Evolutionary conservation across 805 yeast genomes (phyloP).

Genomic region (Candida yuanshanica): DNA sequence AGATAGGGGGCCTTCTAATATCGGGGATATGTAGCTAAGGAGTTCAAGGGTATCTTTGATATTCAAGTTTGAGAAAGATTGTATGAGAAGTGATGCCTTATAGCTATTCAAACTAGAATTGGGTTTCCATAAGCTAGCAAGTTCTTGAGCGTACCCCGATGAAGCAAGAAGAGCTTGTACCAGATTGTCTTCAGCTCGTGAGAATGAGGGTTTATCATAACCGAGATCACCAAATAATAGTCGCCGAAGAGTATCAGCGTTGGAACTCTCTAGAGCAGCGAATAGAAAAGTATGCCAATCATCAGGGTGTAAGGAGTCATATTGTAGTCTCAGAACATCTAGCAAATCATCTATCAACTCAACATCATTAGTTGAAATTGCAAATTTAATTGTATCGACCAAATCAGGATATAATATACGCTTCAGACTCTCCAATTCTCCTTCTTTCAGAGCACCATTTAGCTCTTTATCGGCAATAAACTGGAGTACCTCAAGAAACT

Average conservation of each 20-base stretch:
- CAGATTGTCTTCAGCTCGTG: not conserved
- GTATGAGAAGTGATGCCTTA: not conserved
- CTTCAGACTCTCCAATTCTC: not conserved
- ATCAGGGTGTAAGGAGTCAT: slow-evolving; percentile 3
- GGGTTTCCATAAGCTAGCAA: not conserved
- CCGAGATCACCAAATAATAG: not conserved
- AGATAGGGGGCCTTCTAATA: not conserved
- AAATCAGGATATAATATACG: slow-evolving; percentile 7
- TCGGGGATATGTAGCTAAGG: not conserved
- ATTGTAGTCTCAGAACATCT: not conserved
- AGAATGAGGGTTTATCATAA: not conserved
- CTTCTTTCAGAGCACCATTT: not conserved
- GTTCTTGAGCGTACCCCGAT: not conserved
- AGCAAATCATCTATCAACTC: slow-evolving; percentile 5
- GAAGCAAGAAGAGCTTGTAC: not conserved
- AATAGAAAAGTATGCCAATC: slow-evolving; percentile 10
- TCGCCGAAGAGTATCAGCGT: not conserved
- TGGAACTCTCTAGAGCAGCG: slow-evolving; percentile 2
- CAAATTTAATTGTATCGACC: slow-evolving; percentile 7
- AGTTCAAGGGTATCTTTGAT: not conserved
- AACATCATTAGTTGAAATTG: slow-evolving; percentile 3
- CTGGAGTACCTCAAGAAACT: not conserved
- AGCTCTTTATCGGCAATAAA: slow-evolving; percentile 1
- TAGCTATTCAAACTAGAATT: not conserved
- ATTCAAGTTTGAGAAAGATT: slow-evolving; percentile 2